Conservation (phyloP, 371 early-diverging fungal species). For the Mortierella sp. region DNA sequence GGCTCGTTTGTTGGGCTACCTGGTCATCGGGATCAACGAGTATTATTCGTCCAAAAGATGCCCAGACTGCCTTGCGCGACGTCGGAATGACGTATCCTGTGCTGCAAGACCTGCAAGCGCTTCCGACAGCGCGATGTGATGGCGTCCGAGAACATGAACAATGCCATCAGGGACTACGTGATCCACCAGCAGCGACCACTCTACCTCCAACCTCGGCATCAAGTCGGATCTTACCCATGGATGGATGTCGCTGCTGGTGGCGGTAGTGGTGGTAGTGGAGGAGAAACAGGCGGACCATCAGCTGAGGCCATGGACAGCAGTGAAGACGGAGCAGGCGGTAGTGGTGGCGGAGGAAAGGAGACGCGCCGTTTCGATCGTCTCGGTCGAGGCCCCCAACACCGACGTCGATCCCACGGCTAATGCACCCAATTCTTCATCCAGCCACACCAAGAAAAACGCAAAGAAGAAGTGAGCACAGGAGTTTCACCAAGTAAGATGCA, state of each 20-base stretch:
- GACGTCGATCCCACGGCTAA: no score
- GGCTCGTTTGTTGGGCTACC: constrained; percentile 9
- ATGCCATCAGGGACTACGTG: constrained; percentile 6
- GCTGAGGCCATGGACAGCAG: no score
- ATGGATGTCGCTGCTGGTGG: constrained; percentile 3
- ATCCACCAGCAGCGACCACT: constrained; percentile 6
- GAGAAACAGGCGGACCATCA: no score
- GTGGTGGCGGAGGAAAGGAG: neutral
- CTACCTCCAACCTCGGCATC: constrained; percentile 6
- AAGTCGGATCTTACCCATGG: constrained; percentile 18
- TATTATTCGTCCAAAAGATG: constrained; percentile 17
- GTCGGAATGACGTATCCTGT: constrained; percentile 12
- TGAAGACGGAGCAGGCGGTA: neutral
- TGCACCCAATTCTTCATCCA: neutral
- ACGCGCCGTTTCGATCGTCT: no score
- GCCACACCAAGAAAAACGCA: neutral
- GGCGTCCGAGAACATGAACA: constrained; percentile 16
- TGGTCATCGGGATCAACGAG: constrained; percentile 15
- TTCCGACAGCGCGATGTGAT: constrained; percentile 16
- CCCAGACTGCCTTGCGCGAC: constrained; percentile 15
- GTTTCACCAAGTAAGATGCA: neutral
- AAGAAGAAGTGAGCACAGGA: neutral
- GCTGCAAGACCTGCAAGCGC: constrained; percentile 1
- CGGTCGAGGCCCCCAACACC: no score
- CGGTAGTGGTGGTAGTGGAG: neutral